phyloP scores from a whole-genome alignment of 345 rosid species.

The Ricinus communis region DNA sequence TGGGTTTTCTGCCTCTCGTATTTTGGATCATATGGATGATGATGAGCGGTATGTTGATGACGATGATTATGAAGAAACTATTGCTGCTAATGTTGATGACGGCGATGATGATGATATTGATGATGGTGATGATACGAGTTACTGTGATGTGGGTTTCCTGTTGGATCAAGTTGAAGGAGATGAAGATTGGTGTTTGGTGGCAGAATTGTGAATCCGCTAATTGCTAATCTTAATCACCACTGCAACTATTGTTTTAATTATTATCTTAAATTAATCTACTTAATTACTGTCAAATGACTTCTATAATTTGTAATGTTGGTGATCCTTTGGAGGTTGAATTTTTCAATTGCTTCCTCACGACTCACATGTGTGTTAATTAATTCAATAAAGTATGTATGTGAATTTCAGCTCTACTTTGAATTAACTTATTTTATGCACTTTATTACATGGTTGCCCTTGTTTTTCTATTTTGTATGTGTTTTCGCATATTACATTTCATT shows the following conservation, averaged over 20 bases:
- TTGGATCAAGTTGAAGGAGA: slow-evolving; percentile 43
- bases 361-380: too few relatives aligned
- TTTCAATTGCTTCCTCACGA: too few relatives aligned
- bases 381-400: too few relatives aligned
- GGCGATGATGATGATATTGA: slow-evolving; percentile 4
- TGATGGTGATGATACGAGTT: slow-evolving; percentile 17
- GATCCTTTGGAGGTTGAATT: too few relatives aligned
- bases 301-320: too few relatives aligned
- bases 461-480: too few relatives aligned
- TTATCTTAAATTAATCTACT: background rate
- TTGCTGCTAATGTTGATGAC: background rate
- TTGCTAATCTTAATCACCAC: background rate
- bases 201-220: slow-evolving; percentile 27
- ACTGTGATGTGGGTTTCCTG: slow-evolving; percentile 38
- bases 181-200: slow-evolving; percentile 60
- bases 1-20: slow-evolving; percentile 51
- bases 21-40: slow-evolving; percentile 44
- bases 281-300: background rate
- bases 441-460: too few relatives aligned
- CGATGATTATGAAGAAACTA: slow-evolving; percentile 14
- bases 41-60: slow-evolving; percentile 22
- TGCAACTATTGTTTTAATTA: background rate
- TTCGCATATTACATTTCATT: too few relatives aligned
- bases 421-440: too few relatives aligned
- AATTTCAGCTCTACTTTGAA: too few relatives aligned